Conservation (phyloP, 768 basidiomycete species). For the Rossbeevera mucosa region DNA sequence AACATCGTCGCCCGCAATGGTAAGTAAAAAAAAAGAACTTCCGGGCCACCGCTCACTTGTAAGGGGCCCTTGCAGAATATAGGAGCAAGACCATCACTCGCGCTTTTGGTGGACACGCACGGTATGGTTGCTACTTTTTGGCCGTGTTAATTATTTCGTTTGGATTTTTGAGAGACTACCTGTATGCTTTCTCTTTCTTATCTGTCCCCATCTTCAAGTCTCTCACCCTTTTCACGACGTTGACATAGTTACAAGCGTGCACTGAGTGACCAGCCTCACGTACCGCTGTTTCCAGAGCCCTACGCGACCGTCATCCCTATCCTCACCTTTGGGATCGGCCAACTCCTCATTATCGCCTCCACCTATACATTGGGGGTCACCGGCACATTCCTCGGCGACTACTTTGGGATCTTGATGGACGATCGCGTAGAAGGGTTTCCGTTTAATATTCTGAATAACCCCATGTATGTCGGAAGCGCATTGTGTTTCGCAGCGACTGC, state of each 20-base stretch:
- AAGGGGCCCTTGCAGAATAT: slow-evolving; percentile 48
- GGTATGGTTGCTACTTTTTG: slow-evolving; percentile 82
- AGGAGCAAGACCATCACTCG: slow-evolving; percentile 85
- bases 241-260: slow-evolving; percentile 66
- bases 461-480: slow-evolving; percentile 97
- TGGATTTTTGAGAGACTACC: slow-evolving; percentile 78
- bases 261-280: slow-evolving; percentile 68
- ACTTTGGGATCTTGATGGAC: slow-evolving; percentile 85
- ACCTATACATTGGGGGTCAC: slow-evolving; percentile 91
- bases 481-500: slow-evolving; percentile 84
- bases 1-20: slow-evolving; percentile 93
- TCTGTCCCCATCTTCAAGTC: no score
- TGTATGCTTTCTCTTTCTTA: slow-evolving; percentile 50
- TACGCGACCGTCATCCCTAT: slow-evolving; percentile 56
- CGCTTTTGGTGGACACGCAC: slow-evolving; percentile 68
- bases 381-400: slow-evolving; percentile 85
- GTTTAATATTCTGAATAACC: slow-evolving; percentile 87
- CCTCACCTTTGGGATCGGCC: slow-evolving; percentile 64
- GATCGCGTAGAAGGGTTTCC: slow-evolving; percentile 93
- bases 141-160: slow-evolving; percentile 79
- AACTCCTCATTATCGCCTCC: slow-evolving; percentile 80
- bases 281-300: slow-evolving; percentile 61
- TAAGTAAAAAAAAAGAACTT: slow-evolving; percentile 32
- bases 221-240: neutral
- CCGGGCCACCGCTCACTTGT: neutral